phyloP scores from a whole-genome alignment of 176 grass and related monocot species.

The Pharus latifolius region DNA sequence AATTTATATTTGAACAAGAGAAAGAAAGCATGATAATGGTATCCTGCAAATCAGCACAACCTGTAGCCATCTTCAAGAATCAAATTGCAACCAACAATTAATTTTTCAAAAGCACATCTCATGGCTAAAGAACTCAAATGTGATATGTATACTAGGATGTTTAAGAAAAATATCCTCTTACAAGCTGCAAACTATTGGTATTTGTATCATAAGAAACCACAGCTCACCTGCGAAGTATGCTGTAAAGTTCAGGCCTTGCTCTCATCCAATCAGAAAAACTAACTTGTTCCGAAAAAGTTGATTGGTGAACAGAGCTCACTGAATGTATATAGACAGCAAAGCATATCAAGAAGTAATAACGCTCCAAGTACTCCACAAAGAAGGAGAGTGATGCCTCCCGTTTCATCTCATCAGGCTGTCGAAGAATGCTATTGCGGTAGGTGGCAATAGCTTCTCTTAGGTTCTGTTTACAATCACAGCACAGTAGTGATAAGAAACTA shows the following conservation, averaged over 20 bases:
- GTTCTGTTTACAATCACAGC: constrained; percentile 57
- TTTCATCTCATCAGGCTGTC: constrained; percentile 98
- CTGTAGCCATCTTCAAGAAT: background rate
- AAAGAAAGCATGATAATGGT: background rate
- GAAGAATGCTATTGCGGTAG: constrained; percentile 91
- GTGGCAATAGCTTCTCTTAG: constrained; percentile 91
- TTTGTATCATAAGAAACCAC: constrained; percentile 7
- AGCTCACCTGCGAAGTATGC: constrained; percentile 86
- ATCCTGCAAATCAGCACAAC: background rate
- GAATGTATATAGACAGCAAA: constrained; percentile 95
- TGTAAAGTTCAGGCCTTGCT: constrained; percentile 93
- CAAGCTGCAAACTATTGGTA: constrained; percentile 11
- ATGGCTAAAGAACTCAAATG: background rate
- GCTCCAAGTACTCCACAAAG: constrained; percentile 98
- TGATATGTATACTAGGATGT: background rate
- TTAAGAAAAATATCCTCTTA: constrained; percentile 4
- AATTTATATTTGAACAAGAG: no score
- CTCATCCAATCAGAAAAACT: constrained; percentile 98
- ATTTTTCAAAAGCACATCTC: constrained; percentile 1
- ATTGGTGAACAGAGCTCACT: constrained; percentile 50
- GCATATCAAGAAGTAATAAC: constrained; percentile 99
- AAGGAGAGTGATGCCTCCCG: constrained; percentile 92
- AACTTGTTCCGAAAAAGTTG: constrained; percentile 47
- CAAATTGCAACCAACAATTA: background rate
- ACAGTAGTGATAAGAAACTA: constrained; percentile 11